Evolutionary conservation across 2,329 filamentous ascomycete species (phyloP), one percentile per base, ranked within the genome.

Genomic region (Gliomastix tumulicola): DNA sequence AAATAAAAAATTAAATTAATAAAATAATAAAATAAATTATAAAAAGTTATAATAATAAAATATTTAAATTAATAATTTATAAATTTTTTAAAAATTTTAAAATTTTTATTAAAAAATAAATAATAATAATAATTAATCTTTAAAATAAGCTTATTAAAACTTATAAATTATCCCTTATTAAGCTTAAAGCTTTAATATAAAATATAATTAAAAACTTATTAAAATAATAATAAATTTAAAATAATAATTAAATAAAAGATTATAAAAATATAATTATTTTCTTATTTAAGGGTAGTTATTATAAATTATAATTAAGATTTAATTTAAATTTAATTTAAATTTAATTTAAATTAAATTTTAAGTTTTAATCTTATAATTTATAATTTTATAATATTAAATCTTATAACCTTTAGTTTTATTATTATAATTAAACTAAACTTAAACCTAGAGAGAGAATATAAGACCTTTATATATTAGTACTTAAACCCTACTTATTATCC

Each of bases 71-170:
- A 34, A 18, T 18, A 38, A 27, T 17, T 19, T 34, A 34, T 17
- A 34, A 34, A 28, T 12, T 20, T 34, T 22, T 18, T 37, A 33
- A 17, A 30, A 33, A 30, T 19, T 34, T 35, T 38, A 33, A 17
- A 33, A 23, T 27, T 20, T 15, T 18, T 27, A 25, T 21, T 17
- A 33, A 38, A 34, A 33, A 32, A 32, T 17, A 22, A 16, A 33
- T 17, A 34, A 34, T 34, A 21, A 21, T 34, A 33, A 33, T 18
- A 21, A 18, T 33, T 30, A 34, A 25, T 30, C n/a, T 34, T 34
- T 34, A 25, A 23, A 38, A 35, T 30, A 18, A 28, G 32, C 16
- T 21, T 39, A 34, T 20, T 39, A 39, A 18, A 19, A 21, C 21
- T 30, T 19, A 13, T 15, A 34, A 21, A 34, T 20, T 27, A 30